These are phyloP conservation scores for Debaryomyces sp. DNA, from an alignment of 1,139 yeast species.

Conservation along the genomic window DNA sequence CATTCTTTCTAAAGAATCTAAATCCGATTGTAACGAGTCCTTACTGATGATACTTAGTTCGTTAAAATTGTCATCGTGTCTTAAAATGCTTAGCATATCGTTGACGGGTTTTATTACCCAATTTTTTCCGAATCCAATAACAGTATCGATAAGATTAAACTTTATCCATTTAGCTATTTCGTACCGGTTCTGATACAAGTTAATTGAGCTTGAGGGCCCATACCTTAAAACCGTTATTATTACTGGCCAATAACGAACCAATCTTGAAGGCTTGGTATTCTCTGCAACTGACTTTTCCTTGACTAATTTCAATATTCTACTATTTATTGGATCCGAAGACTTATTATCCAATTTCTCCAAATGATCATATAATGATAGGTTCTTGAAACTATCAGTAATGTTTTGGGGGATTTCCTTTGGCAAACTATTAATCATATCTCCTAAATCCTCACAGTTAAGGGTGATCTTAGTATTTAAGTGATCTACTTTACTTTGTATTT, in stretches of 20 bases:
- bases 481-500: conserved; percentile 23
- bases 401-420: conserved; percentile 6
- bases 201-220: conserved; percentile 52
- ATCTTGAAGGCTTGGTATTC: conserved; percentile 43
- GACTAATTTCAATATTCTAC: conserved; percentile 2
- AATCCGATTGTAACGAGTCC: conserved; percentile 76
- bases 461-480: conserved; percentile 23
- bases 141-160: conserved; percentile 63
- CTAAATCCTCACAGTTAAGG: conserved; percentile 24
- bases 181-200: conserved; percentile 51
- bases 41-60: conserved; percentile 78
- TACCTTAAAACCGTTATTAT: conserved; percentile 39
- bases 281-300: conserved; percentile 1
- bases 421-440: conserved; percentile 15
- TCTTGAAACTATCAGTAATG: not conserved
- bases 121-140: conserved; percentile 67
- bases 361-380: conserved; percentile 1
- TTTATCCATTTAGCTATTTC: conserved; percentile 59
- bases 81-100: conserved; percentile 74
- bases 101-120: conserved; percentile 84
- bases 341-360: not conserved
- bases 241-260: conserved; percentile 72
- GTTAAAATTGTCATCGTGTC: conserved; percentile 70
- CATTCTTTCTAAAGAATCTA: conserved; percentile 85
- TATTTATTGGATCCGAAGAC: not conserved